A percentile compares a stretch with the other conserved stretches of the same genome.
phyloP scores from a whole-genome alignment of 345 rosid species.

The Aurinia saxatilis region DNA sequence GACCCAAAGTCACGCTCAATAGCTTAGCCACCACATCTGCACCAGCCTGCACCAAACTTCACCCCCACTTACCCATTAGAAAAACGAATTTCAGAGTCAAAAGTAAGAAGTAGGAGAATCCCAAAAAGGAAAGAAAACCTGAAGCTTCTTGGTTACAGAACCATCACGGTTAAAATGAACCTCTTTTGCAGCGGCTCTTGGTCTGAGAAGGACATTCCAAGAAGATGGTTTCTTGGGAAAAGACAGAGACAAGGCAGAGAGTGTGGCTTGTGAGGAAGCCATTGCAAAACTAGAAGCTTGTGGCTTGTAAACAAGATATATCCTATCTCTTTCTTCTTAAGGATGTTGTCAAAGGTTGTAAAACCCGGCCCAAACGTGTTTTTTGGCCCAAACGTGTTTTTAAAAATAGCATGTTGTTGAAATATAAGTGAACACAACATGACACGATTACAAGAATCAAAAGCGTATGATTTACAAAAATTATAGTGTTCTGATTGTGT shows the following conservation, averaged over 20 bases:
- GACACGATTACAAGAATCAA: too few relatives aligned
- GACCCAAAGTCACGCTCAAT: conserved; percentile 89
- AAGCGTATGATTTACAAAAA: too few relatives aligned
- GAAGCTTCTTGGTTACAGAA: conserved; percentile 70
- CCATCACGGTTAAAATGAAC: conserved; percentile 85
- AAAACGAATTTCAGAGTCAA: neutral
- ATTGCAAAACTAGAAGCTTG: too few relatives aligned
- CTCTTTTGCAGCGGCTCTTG: conserved; percentile 63
- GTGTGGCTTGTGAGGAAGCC: conserved; percentile 44
- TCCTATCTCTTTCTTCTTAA: too few relatives aligned
- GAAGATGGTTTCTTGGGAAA: conserved; percentile 28
- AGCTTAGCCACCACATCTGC: conserved; percentile 77
- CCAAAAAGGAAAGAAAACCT: conserved; percentile 34
- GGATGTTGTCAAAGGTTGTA: too few relatives aligned
- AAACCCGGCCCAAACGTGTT: too few relatives aligned
- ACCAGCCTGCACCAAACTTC: conserved; percentile 54
- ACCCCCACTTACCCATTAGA: conserved; percentile 11
- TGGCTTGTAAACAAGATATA: too few relatives aligned
- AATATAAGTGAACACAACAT: too few relatives aligned
- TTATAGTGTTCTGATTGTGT: too few relatives aligned
- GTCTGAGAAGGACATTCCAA: conserved; percentile 5
- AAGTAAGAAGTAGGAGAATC: neutral
- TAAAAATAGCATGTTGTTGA: too few relatives aligned
- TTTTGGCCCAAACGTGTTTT: too few relatives aligned
- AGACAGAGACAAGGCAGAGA: conserved; percentile 48